Percentiles rank a stretch among this genome's conserved stretches.
These are phyloP conservation scores for Mallotus japonicus DNA, from an alignment of 441 rosid species.

Conservation along the genomic window DNA sequence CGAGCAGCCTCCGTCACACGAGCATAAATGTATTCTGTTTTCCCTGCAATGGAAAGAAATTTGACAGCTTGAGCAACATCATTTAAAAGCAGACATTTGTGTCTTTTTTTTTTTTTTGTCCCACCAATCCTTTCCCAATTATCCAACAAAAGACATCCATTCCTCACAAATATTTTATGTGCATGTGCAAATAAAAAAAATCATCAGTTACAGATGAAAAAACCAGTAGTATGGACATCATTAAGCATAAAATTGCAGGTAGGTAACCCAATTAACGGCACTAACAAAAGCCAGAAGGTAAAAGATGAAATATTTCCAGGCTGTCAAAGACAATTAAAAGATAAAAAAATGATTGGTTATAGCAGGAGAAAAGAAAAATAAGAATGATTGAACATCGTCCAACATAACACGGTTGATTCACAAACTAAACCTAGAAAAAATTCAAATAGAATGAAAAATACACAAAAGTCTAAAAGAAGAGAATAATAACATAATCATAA, in stretches of 20 bases:
- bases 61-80: background rate
- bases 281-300: background rate
- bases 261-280: background rate
- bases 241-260: background rate
- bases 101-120: background rate
- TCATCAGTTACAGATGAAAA: background rate
- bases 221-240: background rate
- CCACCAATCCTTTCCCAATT: background rate
- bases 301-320: background rate
- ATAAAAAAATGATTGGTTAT: too few relatives aligned
- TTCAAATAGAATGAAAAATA: background rate
- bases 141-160: background rate
- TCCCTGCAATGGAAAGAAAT: conserved; percentile 47
- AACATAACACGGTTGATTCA: background rate
- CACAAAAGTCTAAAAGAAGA: background rate
- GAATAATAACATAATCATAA: background rate
- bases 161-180: background rate
- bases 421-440: background rate
- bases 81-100: background rate
- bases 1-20: conserved; percentile 68
- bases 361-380: background rate
- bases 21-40: conserved; percentile 74
- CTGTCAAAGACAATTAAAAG: background rate
- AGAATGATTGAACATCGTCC: background rate
- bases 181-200: background rate